These are phyloP conservation scores for Apiotrichum akiyoshidainum DNA, from an alignment of 1,284 basidiomycete species.

Conservation along the genomic window DNA sequence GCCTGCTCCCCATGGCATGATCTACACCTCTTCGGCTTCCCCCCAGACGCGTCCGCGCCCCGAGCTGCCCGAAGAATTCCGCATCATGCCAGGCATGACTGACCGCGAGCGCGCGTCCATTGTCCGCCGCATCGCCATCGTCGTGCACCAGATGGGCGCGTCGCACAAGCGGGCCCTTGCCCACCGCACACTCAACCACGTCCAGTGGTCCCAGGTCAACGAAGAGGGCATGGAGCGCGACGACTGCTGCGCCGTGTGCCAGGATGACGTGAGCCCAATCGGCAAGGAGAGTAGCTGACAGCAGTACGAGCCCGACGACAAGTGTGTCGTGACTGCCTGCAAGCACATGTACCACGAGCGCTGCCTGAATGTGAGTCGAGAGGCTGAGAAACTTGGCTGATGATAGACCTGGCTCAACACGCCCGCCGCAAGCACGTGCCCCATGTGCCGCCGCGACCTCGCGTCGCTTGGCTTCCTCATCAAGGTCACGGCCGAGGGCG, in stretches of 20 bases:
- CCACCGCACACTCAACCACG: not conserved
- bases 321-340: conserved; percentile 36
- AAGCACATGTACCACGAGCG: conserved; percentile 45
- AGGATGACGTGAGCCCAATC: conserved; percentile 1
- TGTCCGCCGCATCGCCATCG: not conserved
- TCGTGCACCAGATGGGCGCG: not conserved
- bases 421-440: conserved; percentile 37
- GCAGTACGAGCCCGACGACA: conserved; percentile 24
- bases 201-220: not conserved
- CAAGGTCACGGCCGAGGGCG: conserved; percentile 5
- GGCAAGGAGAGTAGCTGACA: no score
- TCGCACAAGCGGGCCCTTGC: not conserved
- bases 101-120: not conserved
- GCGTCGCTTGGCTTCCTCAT: conserved; percentile 24
- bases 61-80: not conserved
- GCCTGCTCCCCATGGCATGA: not conserved
- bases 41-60: not conserved
- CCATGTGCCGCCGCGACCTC: conserved; percentile 45
- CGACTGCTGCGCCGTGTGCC: conserved; percentile 32
- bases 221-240: conserved; percentile 29
- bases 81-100: not conserved
- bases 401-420: conserved; percentile 36
- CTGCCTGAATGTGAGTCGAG: conserved; percentile 37
- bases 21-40: not conserved
- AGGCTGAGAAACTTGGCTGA: not conserved